A percentile compares a stretch with the other conserved stretches of the same genome.
Conservation (phyloP, 1,284 basidiomycete species). For the Boletus sp. region DNA sequence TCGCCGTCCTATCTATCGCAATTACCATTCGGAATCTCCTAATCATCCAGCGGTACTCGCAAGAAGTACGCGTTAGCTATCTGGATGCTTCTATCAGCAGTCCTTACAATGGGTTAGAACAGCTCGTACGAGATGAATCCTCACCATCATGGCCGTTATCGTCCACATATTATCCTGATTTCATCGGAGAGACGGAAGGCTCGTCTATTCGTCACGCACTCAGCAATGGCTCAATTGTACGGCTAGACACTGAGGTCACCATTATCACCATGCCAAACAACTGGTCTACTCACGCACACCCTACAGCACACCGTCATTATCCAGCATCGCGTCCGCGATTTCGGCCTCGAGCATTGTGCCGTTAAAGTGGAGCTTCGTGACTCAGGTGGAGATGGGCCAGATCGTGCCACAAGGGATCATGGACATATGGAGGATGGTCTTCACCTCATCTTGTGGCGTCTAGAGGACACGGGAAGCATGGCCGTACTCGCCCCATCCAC, state of each 20-base stretch:
- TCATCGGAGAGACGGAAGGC: constrained; percentile 27
- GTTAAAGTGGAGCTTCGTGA: constrained; percentile 19
- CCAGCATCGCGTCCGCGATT: constrained; percentile 31
- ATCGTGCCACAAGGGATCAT: constrained; percentile 19
- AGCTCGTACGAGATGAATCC: constrained; percentile 28
- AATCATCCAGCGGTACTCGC: constrained; percentile 15
- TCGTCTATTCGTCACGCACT: constrained; percentile 14
- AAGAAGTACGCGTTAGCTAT: not conserved
- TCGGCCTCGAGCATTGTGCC: constrained; percentile 26
- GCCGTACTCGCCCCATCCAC: constrained; percentile 14
- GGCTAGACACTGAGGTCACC: constrained; percentile 25
- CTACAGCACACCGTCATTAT: constrained; percentile 26
- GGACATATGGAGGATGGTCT: constrained; percentile 22
- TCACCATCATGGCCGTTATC: constrained; percentile 33
- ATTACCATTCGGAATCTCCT: constrained; percentile 31
- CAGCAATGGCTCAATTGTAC: constrained; percentile 27
- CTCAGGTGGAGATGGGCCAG: constrained; percentile 4
- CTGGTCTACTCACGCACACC: not conserved
- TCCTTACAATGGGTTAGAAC: constrained; percentile 33
- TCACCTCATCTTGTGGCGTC: constrained; percentile 27
- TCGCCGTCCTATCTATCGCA: constrained; percentile 27
- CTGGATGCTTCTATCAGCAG: constrained; percentile 23
- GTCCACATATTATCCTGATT: constrained; percentile 28
- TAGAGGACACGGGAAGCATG: constrained; percentile 14
- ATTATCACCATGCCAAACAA: not conserved